Percentiles rank a stretch among this genome's conserved stretches.
Evolutionary conservation across 2,329 filamentous ascomycete species (phyloP).

Genomic region (Fusarium chuoi): DNA sequence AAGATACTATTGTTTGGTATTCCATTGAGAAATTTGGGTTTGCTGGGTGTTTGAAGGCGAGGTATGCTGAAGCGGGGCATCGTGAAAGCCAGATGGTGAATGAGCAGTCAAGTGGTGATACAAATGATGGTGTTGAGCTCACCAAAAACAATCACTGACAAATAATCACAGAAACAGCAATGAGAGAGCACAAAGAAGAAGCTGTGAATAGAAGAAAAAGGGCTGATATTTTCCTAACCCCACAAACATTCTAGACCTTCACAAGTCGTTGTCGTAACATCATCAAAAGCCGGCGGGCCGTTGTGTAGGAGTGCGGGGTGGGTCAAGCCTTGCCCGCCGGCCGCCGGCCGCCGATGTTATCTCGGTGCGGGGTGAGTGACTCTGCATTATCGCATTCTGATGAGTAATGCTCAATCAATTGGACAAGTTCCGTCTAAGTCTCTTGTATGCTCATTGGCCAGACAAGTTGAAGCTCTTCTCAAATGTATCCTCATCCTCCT

Average conservation of each 20-base stretch:
- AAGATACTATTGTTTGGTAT: slow-evolving; percentile 52
- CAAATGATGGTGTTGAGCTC: neutral
- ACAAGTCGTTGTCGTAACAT: neutral
- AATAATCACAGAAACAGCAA: neutral
- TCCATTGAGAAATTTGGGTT: slow-evolving; percentile 46
- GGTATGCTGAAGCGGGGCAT: slow-evolving; percentile 38
- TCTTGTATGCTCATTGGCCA: neutral
- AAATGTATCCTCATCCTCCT: slow-evolving; percentile 49
- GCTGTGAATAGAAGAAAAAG: neutral
- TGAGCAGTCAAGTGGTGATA: neutral
- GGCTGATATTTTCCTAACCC: neutral
- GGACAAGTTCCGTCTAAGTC: neutral
- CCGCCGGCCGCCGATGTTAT: slow-evolving; percentile 4
- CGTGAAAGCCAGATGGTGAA: neutral
- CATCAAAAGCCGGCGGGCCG: slow-evolving; percentile 16
- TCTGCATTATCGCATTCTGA: neutral
- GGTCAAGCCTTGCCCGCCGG: slow-evolving; percentile 12
- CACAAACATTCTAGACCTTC: slow-evolving; percentile 1
- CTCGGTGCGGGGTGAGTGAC: neutral
- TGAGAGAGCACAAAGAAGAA: neutral
- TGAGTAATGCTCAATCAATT: slow-evolving; percentile 2
- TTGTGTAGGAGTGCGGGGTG: neutral
- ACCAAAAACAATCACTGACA: neutral
- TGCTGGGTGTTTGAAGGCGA: slow-evolving; percentile 16
- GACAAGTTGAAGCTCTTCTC: slow-evolving; percentile 21